Evolutionary conservation across 768 basidiomycete genomes (phyloP).

Genomic region (Naganishia vishniacii): DNA sequence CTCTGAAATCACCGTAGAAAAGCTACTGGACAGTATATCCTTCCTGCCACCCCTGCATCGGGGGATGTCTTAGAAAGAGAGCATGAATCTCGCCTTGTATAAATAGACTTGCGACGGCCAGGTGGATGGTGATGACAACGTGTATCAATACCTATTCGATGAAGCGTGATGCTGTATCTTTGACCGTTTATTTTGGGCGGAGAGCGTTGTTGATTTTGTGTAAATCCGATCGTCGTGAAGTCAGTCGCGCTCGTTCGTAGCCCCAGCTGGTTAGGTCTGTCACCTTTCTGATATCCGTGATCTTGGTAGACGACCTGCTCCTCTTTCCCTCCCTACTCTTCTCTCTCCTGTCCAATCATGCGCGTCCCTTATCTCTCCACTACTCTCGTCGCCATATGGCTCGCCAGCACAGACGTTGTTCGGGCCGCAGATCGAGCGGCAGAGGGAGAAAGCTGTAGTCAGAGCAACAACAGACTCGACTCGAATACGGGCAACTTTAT

Average conservation of each 20-base stretch:
- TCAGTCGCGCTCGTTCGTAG: too few species aligned
- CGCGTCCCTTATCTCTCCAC: neutral
- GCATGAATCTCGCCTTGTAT: neutral
- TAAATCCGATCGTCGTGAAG: too few species aligned
- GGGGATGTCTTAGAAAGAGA: neutral
- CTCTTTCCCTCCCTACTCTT: neutral
- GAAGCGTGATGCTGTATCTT: neutral
- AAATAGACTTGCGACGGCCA: conserved; percentile 10
- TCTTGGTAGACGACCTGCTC: too few species aligned
- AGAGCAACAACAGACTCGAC: conserved; percentile 63
- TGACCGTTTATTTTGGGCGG: too few species aligned
- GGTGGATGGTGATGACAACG: too few species aligned
- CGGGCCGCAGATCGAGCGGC: neutral
- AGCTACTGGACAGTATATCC: neutral
- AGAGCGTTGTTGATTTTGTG: too few species aligned
- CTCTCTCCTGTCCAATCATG: neutral
- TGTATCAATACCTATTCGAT: neutral
- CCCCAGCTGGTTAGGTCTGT: too few species aligned
- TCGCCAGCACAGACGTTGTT: neutral
- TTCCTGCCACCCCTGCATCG: neutral
- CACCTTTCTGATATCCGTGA: neutral
- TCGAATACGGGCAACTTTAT: conserved; percentile 72
- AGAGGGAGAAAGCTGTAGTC: conserved; percentile 51
- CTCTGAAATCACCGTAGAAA: conserved; percentile 39
- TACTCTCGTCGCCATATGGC: neutral